These are phyloP conservation scores for Sarocladiaceae sp. DNA, from an alignment of 2,329 filamentous ascomycete genomes.

Conservation along the genomic window DNA sequence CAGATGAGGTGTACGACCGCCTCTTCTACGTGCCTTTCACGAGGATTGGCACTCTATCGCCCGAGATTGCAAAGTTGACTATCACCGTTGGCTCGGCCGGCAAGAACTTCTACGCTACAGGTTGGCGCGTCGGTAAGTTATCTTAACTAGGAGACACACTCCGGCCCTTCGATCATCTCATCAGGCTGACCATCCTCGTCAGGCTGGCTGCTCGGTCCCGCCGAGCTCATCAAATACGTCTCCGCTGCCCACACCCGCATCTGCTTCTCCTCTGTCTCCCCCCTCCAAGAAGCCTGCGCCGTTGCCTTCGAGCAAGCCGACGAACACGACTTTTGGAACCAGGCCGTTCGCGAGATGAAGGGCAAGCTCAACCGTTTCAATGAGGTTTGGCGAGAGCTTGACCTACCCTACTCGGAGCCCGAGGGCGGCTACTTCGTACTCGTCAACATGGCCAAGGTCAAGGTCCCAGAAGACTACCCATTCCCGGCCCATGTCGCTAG, in stretches of 20 bases:
- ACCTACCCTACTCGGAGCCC: constrained; percentile 78
- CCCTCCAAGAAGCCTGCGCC: constrained; percentile 88
- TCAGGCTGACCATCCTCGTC: not conserved
- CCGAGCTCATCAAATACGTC: constrained; percentile 85
- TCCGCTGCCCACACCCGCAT: constrained; percentile 91
- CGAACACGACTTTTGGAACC: constrained; percentile 77
- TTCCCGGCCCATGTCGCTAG: constrained; percentile 85
- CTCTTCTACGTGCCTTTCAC: constrained; percentile 95
- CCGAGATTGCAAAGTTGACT: constrained; percentile 81
- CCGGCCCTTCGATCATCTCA: no score
- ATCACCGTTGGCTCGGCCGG: constrained; percentile 92
- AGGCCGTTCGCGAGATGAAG: constrained; percentile 81
- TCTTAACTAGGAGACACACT: constrained; percentile 2
- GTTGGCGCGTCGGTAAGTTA: constrained; percentile 72
- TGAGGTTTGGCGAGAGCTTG: constrained; percentile 68
- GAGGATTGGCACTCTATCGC: constrained; percentile 81
- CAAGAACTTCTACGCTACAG: constrained; percentile 97
- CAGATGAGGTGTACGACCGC: constrained; percentile 89
- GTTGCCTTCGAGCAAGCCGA: constrained; percentile 93
- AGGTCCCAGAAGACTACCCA: constrained; percentile 73
- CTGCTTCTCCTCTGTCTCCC: constrained; percentile 90
- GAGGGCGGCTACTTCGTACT: constrained; percentile 98
- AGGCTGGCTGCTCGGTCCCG: constrained; percentile 86
- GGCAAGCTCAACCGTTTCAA: constrained; percentile 84
- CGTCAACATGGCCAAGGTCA: constrained; percentile 85